Base-by-base conservation (phyloP, 129 eudicot species). In the Tagetes erecta region DNA sequence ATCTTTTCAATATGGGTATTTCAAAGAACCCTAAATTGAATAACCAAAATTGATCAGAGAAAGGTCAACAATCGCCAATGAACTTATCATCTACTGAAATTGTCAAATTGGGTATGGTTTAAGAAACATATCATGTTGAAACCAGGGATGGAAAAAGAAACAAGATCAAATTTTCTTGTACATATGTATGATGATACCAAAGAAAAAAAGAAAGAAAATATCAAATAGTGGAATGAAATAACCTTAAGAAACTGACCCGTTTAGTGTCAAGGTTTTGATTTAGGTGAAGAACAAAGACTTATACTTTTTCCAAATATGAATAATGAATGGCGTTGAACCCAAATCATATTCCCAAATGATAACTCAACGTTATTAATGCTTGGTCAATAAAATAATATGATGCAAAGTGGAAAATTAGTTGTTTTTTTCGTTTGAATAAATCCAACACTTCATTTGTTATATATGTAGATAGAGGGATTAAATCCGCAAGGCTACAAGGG, bases 21-120 rank as follows among this genome's bases (percentile, higher is more conserved):
- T 74, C 53, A 78, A 78, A 52, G 11, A 72, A 72, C 40, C 67
- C 66, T 55, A 33, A 64, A 62, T 33, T 10, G 31, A 51, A 72
- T 64, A 50, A 72, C 73, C 68, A 20, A 79, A 79, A 65, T 65
- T 72, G 73, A 78, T 64, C 49, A 79, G 59, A 11, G 64, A 73
- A 79, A 52, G 73, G 78, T 79, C 83, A 79, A 65, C 83, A 72
- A 79, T 74, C 69, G 49, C 68, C 83, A 66, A 79, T 57, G 68
- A 79, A 79, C 73, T 67, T 79, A 72, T 72, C 74, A 57, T 35
- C 51, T 45, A 79, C 83, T 79, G 52, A 73, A 79, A 44, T 72
- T 5, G 30, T 36, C 14, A 71, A 72, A 53, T 62, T 53, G 78
- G 77, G 76, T 71, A 77, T 58, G 13, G 46, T 78, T 71, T 41